Conservation (phyloP, 305 asterid genomes). For the Lippia alba region DNA sequence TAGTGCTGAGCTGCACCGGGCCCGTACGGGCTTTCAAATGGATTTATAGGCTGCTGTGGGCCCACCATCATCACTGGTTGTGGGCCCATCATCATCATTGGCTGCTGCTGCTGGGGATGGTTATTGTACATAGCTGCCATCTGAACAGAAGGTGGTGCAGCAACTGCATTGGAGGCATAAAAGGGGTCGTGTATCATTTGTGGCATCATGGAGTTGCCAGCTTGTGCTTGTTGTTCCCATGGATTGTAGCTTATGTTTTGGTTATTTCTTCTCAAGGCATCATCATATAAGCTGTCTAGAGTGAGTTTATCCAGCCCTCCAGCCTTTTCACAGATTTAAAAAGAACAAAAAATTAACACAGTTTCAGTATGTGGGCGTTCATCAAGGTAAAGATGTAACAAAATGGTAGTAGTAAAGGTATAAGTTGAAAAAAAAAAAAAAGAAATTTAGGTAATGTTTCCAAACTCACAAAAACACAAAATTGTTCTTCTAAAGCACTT, state of each 20-base stretch:
- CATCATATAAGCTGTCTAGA: constrained; percentile 92
- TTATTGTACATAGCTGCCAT: constrained; percentile 74
- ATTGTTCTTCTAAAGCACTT: no score
- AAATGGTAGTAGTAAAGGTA: no score
- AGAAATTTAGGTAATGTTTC: no score
- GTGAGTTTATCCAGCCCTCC: constrained; percentile 91
- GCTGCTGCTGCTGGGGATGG: constrained; percentile 61
- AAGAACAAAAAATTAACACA: not conserved
- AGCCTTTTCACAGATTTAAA: constrained; percentile 49
- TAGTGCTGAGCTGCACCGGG: constrained; percentile 51
- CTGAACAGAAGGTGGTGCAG: constrained; percentile 74
- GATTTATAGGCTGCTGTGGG: constrained; percentile 64
- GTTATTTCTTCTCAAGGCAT: constrained; percentile 84
- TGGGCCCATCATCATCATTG: constrained; percentile 59
- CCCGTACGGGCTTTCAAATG: constrained; percentile 68
- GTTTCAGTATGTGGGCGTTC: no score
- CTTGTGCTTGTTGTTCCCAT: constrained; percentile 77
- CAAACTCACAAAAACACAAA: no score
- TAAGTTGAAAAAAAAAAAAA: no score
- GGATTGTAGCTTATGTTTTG: constrained; percentile 83
- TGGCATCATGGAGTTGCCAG: constrained; percentile 46
- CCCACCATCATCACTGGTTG: constrained; percentile 66
- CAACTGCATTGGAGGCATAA: constrained; percentile 63
- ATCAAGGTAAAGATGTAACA: no score
- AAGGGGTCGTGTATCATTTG: constrained; percentile 68